Base-by-base conservation (phyloP, 192 early-diverging fungal species). In the Backusella parvicylindrica region DNA sequence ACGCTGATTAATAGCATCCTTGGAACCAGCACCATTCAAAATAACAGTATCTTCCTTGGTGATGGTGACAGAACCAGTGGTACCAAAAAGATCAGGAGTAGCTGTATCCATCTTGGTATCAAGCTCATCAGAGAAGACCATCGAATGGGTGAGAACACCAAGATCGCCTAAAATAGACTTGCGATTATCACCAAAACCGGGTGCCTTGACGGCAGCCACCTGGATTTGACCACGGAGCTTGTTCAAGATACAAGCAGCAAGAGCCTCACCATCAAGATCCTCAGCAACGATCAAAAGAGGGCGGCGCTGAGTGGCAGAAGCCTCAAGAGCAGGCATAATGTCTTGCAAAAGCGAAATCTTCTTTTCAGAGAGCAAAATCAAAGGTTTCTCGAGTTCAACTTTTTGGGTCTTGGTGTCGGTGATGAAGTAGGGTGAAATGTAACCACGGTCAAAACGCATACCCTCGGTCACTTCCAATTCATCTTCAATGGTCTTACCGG, bases 41-140 rank as follows among this genome's bases (percentile, higher is more conserved):
- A 99, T 91, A 76, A 97, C 94, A 28, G 98, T 99, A 84, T 98
- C 96, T 84, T 99, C 98, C 90, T 98, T 99, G 79, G 97, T 97
- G 71, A 99, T 91, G 12, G 94, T 94, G 70, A 93, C 91, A 7
- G 91, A 90, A 21, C 89, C 93, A 77, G 94, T 93, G 30, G 92
- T 85, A 78, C 98, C 98, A 71, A 97, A 91, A 79, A 95, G 91
- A 35, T 97, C 95, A 72, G 91, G 90, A 18, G 90, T 94, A 78
- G 90, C 93, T 78, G 94, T 95, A 83, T 98, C 98, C 66, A 99
- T 86, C 90, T 98, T 98, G 72, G 96, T 83, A 76, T 98, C 96
- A 43, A 98, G 87, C 77, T 99, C 97, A 84, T 97, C 95, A 36
- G 91, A 94, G 86, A 99, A 98, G 71, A 99, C 98, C 60, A 95